Evolutionary conservation across 495 filamentous ascomycete species (phyloP), one percentile per base, ranked within the genome.

Genomic region (Aspergillus conjunctus): DNA sequence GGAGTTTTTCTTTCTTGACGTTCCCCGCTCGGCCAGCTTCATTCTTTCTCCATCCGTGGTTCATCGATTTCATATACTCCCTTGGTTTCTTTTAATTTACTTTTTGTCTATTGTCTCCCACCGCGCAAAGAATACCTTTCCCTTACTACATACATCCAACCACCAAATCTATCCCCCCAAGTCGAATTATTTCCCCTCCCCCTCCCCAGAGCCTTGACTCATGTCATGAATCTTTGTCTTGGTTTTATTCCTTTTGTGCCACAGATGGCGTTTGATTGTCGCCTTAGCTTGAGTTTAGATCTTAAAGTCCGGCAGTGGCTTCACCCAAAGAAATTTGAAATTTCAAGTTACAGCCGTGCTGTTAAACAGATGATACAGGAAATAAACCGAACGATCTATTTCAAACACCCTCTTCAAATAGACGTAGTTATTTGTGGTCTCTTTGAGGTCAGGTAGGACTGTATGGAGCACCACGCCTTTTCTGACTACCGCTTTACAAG

Each of bases 81-180:
- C 44, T 62, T 63, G 66, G 57, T 63, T 57, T 61, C 56, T 61
- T 55, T 63, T 61, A 56, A 44, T 59, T 65, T 63, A 62, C 54
- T 65, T 63, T 64, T 65, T 69, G 64, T 57, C 67, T 70, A 67
- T 66, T 66, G 62, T 54, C 59, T 62, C 56, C 15, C 57, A 65
- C 58, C 63, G 54, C 66, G 50, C 67, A 66, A 69, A 66, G 67
- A 66, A 65, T 67, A 69, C 67, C 67, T 69, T 66, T 66, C 61
- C 59, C 63, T 62, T 64, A 51, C 54, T 56, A 62, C 58, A 46
- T 48, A 41, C 37, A 41, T 12, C 37, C 37, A 26, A 18, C 44
- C 44, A 48, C 18, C 44, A 20, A 18, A 21, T 48, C n/a, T 48
- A 21, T 43, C 4, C 44, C 44, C 60, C 49, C 56, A 39, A 59